Evolutionary conservation across 139 green algal genomes (phyloP).

Genomic region (Closterium sp.): DNA sequence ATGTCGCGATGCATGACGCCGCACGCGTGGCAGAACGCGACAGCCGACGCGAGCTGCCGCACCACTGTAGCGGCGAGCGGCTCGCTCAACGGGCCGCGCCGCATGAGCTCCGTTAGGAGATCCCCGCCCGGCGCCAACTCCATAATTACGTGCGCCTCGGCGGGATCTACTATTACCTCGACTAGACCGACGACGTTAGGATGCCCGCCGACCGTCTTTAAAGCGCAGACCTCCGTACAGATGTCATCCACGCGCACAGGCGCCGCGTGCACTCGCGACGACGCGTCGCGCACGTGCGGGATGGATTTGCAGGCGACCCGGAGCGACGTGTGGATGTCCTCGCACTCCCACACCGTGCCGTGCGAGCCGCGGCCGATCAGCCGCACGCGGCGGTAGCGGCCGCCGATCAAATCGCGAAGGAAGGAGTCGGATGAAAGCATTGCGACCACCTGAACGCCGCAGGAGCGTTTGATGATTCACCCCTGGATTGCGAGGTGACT

Average conservation of each 20-base stretch:
- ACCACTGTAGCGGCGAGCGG: neutral
- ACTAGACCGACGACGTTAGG: neutral
- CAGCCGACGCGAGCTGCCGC: neutral
- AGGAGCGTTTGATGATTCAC: too few relatives aligned
- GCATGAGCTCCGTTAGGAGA: neutral
- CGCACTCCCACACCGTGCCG: neutral
- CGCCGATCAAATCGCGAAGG: neutral
- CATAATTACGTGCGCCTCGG: neutral
- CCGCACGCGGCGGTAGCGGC: neutral
- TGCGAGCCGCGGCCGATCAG: neutral
- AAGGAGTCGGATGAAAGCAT: neutral
- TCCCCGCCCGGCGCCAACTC: neutral
- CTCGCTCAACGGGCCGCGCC: neutral
- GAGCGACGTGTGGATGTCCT: neutral
- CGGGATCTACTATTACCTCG: neutral
- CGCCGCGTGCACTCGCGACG: too few relatives aligned
- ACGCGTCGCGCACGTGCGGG: neutral
- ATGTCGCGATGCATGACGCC: neutral
- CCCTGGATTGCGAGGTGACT: too few relatives aligned
- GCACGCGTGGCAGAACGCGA: constrained; percentile 1
- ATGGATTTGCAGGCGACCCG: neutral
- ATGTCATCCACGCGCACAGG: too few relatives aligned
- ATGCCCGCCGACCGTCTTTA: neutral
- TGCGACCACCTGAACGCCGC: too few relatives aligned
- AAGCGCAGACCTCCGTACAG: neutral